Evolutionary conservation across 2,329 filamentous ascomycete genomes (phyloP).

Genomic region (Chaetomium sp.): DNA sequence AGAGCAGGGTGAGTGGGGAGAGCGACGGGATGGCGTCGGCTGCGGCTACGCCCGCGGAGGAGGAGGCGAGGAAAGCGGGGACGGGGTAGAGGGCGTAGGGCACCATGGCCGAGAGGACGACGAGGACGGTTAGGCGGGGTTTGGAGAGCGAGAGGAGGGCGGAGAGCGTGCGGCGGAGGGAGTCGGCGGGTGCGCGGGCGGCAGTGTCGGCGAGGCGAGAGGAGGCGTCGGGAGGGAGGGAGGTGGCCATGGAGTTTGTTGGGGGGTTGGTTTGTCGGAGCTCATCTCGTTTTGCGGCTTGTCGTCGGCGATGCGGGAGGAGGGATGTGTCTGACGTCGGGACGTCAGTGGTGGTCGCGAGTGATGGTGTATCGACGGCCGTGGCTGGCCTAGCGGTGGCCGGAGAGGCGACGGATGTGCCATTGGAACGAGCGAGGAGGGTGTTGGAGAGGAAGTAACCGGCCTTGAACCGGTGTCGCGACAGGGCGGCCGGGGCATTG

Average conservation of each 20-base stretch:
- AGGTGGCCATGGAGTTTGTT: constrained; percentile 23
- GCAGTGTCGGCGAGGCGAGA: constrained; percentile 57
- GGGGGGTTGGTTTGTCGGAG: constrained; percentile 18
- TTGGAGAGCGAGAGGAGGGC: constrained; percentile 92
- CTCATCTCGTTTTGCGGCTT: constrained; percentile 34
- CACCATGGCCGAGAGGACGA: constrained; percentile 87
- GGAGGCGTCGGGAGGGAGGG: constrained; percentile 46
- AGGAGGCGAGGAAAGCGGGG: constrained; percentile 76
- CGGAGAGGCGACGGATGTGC: constrained; percentile 27
- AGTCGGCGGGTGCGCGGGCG: constrained; percentile 52
- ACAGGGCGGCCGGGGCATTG: constrained; percentile 18
- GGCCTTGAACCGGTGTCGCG: constrained; percentile 36
- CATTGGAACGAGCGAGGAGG: constrained; percentile 38
- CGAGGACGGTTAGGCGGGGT: constrained; percentile 86
- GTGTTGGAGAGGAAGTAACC: constrained; percentile 43
- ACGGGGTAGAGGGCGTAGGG: constrained; percentile 93
- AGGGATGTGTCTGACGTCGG: constrained; percentile 25
- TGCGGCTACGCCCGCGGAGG: constrained; percentile 59
- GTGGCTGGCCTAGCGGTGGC: not conserved
- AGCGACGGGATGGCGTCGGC: constrained; percentile 62
- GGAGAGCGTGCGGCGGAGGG: constrained; percentile 68
- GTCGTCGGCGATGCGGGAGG: constrained; percentile 38
- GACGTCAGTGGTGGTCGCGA: constrained; percentile 4
- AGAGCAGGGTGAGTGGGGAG: constrained; percentile 86
- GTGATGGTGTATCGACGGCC: constrained; percentile 6